Evolutionary conservation across 2,329 filamentous ascomycete species (phyloP).

Genomic region (Leptodontidium sp.): DNA sequence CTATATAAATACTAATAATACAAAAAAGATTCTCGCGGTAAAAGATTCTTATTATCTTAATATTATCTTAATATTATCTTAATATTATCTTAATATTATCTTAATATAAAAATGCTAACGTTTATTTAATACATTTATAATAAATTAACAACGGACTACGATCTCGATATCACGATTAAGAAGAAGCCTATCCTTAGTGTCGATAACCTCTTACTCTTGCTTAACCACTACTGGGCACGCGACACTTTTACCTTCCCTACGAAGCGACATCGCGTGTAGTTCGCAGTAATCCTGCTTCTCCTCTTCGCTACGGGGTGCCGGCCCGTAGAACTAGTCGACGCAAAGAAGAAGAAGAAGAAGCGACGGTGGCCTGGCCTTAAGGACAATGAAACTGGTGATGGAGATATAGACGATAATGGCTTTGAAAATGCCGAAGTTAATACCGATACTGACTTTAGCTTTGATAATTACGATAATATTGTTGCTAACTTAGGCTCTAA

Average conservation of each 20-base stretch:
- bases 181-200: too few relatives aligned
- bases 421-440: neutral
- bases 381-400: neutral
- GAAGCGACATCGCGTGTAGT: too few relatives aligned
- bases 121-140: slow-evolving; percentile 29
- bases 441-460: neutral
- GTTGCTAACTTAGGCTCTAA: slow-evolving; percentile 26
- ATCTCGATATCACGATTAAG: slow-evolving; percentile 21
- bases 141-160: slow-evolving; percentile 22
- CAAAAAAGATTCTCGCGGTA: slow-evolving; percentile 30
- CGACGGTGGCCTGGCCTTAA: neutral
- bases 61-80: slow-evolving; percentile 20
- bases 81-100: neutral
- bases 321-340: too few relatives aligned
- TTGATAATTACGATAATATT: slow-evolving; percentile 17
- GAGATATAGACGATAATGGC: neutral
- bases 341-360: neutral
- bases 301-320: too few relatives aligned
- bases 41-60: slow-evolving; percentile 1
- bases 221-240: too few relatives aligned
- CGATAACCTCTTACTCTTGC: too few relatives aligned
- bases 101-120: slow-evolving; percentile 17
- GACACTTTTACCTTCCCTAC: too few relatives aligned
- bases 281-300: too few relatives aligned
- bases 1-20: slow-evolving; percentile 35